Base-by-base conservation (phyloP, 2,329 filamentous ascomycete genomes). In the Colletotrichum shisoi region DNA sequence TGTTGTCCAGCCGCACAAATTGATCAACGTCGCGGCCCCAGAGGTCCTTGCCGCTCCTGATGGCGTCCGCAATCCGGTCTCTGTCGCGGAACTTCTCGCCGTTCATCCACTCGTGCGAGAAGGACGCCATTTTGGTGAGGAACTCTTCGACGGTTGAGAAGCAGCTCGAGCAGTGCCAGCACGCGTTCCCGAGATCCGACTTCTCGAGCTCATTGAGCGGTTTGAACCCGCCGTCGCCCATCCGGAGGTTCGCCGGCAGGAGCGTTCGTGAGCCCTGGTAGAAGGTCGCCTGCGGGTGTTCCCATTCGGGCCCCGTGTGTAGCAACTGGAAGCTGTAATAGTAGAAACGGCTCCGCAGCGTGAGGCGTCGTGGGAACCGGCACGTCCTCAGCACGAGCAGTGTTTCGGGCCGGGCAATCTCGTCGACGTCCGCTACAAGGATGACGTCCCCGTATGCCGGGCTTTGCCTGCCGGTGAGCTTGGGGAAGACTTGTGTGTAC, bases 121-220 rank as follows among this genome's bases (percentile, higher is more conserved):
- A 83, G 62, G 75, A 76, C 21, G 73, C 70, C 75, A 88, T 81
- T 74, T 88, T 89, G 69, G 80, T 82, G 53, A 85, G 75, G 70
- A 88, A 79, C 73, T 87, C 82, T 3, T 78, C 79, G 17, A 89
- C 75, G 0, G 84, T 88, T 17, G 80, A 76, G 72, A 88, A 88
- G 76, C 87, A 89, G 63, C 80, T 84, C 56, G 84, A 86, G 78
- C 87, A 89, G 74, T 89, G 86, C 87, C 87, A 89, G 1, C 78
- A 82, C 0, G 85, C 83, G 70, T 85, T 77, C 1, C 79, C 69
- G 0, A 79, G 72, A 42, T 76, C 76, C 2, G 79, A 53, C 5
- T 80, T 79, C 52, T 57, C 68, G 39, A 60, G 49, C n/a, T 63
- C 63, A 11, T 59, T 58, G 5, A 63, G 44, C 5, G 63, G 58